phyloP scores from a whole-genome alignment of 2,329 filamentous ascomycete species.

The Nigrospora sphaerica region DNA sequence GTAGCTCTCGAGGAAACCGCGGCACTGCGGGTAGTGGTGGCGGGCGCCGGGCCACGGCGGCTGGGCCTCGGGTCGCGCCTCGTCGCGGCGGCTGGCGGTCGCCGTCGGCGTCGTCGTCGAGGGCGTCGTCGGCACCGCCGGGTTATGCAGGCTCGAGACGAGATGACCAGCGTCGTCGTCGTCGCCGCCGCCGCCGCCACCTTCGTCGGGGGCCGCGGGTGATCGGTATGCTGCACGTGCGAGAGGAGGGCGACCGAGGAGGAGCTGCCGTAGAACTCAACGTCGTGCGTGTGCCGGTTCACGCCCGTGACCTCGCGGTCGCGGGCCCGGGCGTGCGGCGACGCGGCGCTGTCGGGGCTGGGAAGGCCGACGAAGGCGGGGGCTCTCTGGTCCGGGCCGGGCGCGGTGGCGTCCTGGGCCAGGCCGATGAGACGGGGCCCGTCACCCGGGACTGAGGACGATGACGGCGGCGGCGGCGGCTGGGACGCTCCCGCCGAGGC shows the following conservation, averaged over 20 bases:
- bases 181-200: conserved; percentile 8
- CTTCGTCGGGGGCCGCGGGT: too few species aligned
- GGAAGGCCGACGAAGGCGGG: conserved; percentile 8
- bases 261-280: conserved; percentile 40
- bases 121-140: conserved; percentile 31
- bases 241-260: conserved; percentile 37
- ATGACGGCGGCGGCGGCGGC: conserved; percentile 1
- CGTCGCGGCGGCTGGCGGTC: neutral
- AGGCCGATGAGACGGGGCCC: too few species aligned
- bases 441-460: too few species aligned
- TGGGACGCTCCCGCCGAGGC: neutral
- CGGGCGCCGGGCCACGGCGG: too few species aligned
- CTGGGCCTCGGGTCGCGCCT: conserved; percentile 10
- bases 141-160: conserved; percentile 37
- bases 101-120: conserved; percentile 1
- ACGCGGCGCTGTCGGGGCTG: conserved; percentile 11
- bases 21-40: conserved; percentile 36
- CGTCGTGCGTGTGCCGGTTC: conserved; percentile 35
- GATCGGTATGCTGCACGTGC: conserved; percentile 25
- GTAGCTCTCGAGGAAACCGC: conserved; percentile 36
- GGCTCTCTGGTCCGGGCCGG: conserved; percentile 1
- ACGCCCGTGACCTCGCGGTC: conserved; percentile 33
- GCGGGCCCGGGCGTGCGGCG: conserved; percentile 18
- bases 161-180: conserved; percentile 25
- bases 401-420: too few species aligned